Evolutionary conservation across 768 basidiomycete genomes (phyloP).

Genomic region (Auricularia auricula-judae): DNA sequence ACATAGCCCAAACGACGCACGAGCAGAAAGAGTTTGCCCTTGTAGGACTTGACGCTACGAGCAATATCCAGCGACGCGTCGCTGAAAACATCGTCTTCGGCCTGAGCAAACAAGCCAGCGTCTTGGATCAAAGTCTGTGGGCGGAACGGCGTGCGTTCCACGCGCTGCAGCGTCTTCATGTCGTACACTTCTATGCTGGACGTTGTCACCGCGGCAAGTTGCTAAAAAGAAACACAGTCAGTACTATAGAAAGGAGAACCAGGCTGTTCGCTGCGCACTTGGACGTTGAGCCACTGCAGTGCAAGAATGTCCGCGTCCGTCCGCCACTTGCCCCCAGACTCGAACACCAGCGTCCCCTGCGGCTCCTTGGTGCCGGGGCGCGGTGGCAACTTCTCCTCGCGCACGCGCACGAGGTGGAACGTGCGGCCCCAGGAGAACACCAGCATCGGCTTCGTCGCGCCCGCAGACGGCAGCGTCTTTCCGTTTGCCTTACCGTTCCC

Average conservation of each 20-base stretch:
- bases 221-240: slow-evolving; percentile 29
- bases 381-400: slow-evolving; percentile 35
- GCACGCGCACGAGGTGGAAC: slow-evolving; percentile 54
- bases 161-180: slow-evolving; percentile 35
- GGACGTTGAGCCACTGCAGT: slow-evolving; percentile 78
- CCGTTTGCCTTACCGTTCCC: slow-evolving; percentile 17
- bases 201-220: slow-evolving; percentile 54
- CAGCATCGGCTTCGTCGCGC: slow-evolving; percentile 47
- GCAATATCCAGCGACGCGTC: slow-evolving; percentile 44
- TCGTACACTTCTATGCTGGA: slow-evolving; percentile 61
- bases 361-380: slow-evolving; percentile 46
- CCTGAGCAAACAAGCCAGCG: not conserved
- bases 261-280: slow-evolving; percentile 49
- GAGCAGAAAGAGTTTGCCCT: slow-evolving; percentile 83
- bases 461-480: slow-evolving; percentile 10
- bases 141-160: slow-evolving; percentile 56
- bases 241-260: not conserved
- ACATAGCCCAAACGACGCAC: slow-evolving; percentile 35
- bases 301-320: slow-evolving; percentile 55
- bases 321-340: slow-evolving; percentile 47
- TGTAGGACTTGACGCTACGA: slow-evolving; percentile 71
- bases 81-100: slow-evolving; percentile 25
- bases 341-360: slow-evolving; percentile 50
- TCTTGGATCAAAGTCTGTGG: slow-evolving; percentile 29
- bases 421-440: slow-evolving; percentile 77